These are phyloP conservation scores for Pseudozyma hubeiensis DNA, from an alignment of 1,284 basidiomycete genomes.

Conservation along the genomic window DNA sequence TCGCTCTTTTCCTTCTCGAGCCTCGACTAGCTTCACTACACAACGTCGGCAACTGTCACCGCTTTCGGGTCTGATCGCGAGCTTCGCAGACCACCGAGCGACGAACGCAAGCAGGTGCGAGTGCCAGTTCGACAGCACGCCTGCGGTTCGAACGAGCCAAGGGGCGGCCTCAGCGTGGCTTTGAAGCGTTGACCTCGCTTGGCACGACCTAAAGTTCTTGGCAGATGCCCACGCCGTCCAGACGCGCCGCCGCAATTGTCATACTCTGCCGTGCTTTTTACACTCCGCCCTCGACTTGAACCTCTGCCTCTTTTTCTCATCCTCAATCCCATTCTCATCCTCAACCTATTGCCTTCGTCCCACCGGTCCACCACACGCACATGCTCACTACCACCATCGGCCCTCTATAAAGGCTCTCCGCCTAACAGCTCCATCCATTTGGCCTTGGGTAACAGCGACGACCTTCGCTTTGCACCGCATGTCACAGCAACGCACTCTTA, in stretches of 20 bases:
- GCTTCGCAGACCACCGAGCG: too few species aligned
- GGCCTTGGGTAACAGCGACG: too few species aligned
- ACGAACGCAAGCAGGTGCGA: too few species aligned
- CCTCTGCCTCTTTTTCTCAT: neutral
- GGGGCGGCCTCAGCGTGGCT: neutral
- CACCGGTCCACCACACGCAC: neutral
- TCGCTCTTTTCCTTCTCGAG: neutral
- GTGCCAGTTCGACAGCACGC: neutral
- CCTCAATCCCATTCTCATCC: neutral
- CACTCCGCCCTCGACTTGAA: neutral
- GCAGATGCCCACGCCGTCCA: conserved; percentile 4
- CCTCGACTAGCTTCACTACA: neutral
- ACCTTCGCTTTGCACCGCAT: too few species aligned
- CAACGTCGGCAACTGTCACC: neutral
- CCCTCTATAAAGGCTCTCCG: too few species aligned
- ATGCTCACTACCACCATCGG: too few species aligned
- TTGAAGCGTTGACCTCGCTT: conserved; percentile 36
- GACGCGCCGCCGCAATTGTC: neutral
- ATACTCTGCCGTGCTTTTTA: neutral
- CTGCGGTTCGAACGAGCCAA: neutral
- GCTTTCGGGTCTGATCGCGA: neutral
- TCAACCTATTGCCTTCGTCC: neutral
- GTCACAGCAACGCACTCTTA: too few species aligned
- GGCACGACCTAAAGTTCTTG: conserved; percentile 22
- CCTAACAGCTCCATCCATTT: too few species aligned